Conservation (phyloP, 1,284 basidiomycete genomes). For the Lentinula novae-zelandiae region DNA sequence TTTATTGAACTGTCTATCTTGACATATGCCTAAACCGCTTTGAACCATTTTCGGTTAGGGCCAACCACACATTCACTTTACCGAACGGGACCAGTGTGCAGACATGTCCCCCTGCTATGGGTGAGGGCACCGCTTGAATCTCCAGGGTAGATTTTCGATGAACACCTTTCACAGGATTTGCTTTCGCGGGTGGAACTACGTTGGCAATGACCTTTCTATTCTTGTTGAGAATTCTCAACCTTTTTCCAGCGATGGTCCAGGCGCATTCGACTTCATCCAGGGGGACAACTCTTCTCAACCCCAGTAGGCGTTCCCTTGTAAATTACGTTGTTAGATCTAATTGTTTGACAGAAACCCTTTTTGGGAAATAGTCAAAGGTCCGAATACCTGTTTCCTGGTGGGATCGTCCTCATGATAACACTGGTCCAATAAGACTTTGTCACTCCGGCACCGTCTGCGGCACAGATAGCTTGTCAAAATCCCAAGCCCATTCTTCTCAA, state of each 20-base stretch:
- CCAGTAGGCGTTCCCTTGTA: conserved; percentile 36
- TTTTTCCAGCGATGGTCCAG: conserved; percentile 65
- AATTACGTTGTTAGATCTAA: conserved; percentile 1
- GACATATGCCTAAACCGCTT: not conserved
- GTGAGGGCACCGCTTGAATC: conserved; percentile 30
- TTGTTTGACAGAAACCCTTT: conserved; percentile 62
- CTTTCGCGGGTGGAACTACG: conserved; percentile 81
- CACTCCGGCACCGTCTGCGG: conserved; percentile 55
- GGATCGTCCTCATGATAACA: not conserved
- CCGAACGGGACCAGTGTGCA: conserved; percentile 63
- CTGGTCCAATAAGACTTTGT: conserved; percentile 42
- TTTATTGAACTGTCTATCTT: conserved; percentile 10
- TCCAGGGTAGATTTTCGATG: conserved; percentile 1
- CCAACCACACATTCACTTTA: conserved; percentile 60
- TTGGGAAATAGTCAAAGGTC: conserved; percentile 77
- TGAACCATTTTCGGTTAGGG: conserved; percentile 35
- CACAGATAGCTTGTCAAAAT: conserved; percentile 69
- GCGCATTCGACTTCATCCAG: conserved; percentile 79
- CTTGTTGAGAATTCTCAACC: conserved; percentile 6
- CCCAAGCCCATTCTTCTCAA: conserved; percentile 83
- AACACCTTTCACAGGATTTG: conserved; percentile 43
- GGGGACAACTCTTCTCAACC: conserved; percentile 62
- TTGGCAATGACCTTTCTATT: conserved; percentile 29
- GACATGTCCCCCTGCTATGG: conserved; percentile 80
- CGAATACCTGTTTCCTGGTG: not conserved